These are phyloP conservation scores for Aspergillus sparsus DNA, from an alignment of 495 filamentous ascomycete genomes.

Conservation along the genomic window DNA sequence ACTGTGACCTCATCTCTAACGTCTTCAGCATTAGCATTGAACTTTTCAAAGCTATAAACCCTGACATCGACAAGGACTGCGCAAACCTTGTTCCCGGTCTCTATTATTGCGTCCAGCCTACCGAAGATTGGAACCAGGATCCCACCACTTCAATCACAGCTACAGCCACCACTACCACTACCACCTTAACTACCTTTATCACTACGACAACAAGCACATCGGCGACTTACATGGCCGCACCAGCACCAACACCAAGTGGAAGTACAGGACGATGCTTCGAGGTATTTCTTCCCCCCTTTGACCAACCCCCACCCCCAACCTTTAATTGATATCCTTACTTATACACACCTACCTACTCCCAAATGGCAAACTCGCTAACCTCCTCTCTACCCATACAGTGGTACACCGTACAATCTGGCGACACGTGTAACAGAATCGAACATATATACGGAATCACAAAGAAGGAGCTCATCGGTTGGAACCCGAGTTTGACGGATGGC, in stretches of 20 bases:
- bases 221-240: constrained; percentile 7
- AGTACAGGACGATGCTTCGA: constrained; percentile 11
- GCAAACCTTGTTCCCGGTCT: constrained; percentile 18
- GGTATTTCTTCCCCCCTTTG: background rate
- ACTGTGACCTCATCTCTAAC: constrained; percentile 14
- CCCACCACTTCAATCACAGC: background rate
- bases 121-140: constrained; percentile 10
- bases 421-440: constrained; percentile 12
- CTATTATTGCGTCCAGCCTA: constrained; percentile 16
- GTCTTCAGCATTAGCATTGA: constrained; percentile 9
- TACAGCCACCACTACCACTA: constrained; percentile 1
- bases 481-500: constrained; percentile 10
- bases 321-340: background rate
- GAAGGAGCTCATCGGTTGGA: constrained; percentile 2
- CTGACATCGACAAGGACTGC: constrained; percentile 14
- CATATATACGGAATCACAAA: constrained; percentile 1
- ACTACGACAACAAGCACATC: constrained; percentile 4
- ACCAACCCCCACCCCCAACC: background rate
- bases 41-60: constrained; percentile 19
- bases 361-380: background rate
- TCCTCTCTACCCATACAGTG: constrained; percentile 7
- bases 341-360: too few species aligned
- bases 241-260: constrained; percentile 13
- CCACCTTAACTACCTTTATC: background rate
- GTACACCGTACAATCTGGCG: constrained; percentile 17